These are phyloP conservation scores for Saccharum hybrid DNA, from an alignment of 202 grass and related monocot species.

Conservation along the genomic window DNA sequence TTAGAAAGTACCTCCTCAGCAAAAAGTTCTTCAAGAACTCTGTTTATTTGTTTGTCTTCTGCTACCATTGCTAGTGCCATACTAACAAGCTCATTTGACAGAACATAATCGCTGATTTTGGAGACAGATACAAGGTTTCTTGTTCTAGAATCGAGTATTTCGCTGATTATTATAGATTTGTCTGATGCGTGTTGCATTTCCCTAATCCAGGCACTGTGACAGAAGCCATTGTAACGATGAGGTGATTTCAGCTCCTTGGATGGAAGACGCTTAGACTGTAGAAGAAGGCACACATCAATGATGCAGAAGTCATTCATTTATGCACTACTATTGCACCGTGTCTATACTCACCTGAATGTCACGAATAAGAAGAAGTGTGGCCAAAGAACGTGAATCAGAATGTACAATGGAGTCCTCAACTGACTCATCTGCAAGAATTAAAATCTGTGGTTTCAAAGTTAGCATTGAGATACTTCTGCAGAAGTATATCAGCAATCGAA, in stretches of 20 bases:
- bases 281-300: conserved; percentile 37
- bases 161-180: conserved; percentile 96
- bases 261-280: conserved; percentile 88
- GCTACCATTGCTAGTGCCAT: conserved; percentile 99
- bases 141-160: conserved; percentile 94
- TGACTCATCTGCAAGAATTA: conserved; percentile 99
- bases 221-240: conserved; percentile 56
- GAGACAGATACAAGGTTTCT: conserved; percentile 93
- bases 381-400: conserved; percentile 87
- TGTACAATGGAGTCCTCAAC: conserved; percentile 86
- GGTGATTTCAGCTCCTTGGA: conserved; percentile 75
- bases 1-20: conserved; percentile 73
- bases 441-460: conserved; percentile 86
- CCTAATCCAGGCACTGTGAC: conserved; percentile 80
- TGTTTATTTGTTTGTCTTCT: conserved; percentile 99
- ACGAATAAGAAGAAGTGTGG: conserved; percentile 78
- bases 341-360: conserved; percentile 75
- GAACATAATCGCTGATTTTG: conserved; percentile 94
- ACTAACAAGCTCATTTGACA: conserved; percentile 96
- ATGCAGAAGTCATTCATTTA: conserved; percentile 18
- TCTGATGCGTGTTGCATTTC: conserved; percentile 97
- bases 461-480: conserved; percentile 40
- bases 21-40: conserved; percentile 93
- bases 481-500: not conserved
- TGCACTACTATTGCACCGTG: not conserved